Percentiles rank a stretch among this genome's conserved stretches.
These are phyloP conservation scores for Selenicereus undatus DNA, from an alignment of 148 eudicot species.

Conservation along the genomic window DNA sequence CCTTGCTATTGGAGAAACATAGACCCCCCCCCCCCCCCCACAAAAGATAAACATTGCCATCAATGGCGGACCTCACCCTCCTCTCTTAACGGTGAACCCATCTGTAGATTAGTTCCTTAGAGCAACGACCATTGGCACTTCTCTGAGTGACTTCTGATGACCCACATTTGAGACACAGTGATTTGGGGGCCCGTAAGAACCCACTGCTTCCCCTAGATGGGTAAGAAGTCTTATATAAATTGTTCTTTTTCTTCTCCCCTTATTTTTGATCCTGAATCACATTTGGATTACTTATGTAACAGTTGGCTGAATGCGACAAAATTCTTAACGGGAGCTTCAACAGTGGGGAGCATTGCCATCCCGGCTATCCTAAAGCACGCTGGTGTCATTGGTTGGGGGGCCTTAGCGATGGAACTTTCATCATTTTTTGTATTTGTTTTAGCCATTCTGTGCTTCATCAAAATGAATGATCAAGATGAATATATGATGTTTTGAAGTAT, in stretches of 20 bases:
- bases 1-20: too few relatives aligned
- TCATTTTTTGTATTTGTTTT: conserved; percentile 56
- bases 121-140: background rate
- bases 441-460: conserved; percentile 59
- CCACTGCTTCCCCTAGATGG: background rate
- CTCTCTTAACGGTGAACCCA: background rate
- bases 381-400: conserved; percentile 85
- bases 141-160: background rate
- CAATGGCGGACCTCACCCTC: background rate
- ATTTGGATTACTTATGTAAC: conserved; percentile 25
- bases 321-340: conserved; percentile 85
- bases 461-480: conserved; percentile 45
- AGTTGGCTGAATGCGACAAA: conserved; percentile 86
- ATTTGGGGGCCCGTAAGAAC: background rate
- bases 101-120: background rate
- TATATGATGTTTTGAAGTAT: conserved; percentile 49
- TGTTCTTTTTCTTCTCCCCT: background rate
- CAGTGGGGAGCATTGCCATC: conserved; percentile 82
- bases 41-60: too few relatives aligned
- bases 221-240: background rate
- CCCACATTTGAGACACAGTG: background rate
- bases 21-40: too few relatives aligned
- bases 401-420: conserved; percentile 66
- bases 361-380: conserved; percentile 81
- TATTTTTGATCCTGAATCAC: background rate